These are phyloP conservation scores for Aspergillus transmontanensis DNA, from an alignment of 2,329 filamentous ascomycete species.

Conservation along the genomic window DNA sequence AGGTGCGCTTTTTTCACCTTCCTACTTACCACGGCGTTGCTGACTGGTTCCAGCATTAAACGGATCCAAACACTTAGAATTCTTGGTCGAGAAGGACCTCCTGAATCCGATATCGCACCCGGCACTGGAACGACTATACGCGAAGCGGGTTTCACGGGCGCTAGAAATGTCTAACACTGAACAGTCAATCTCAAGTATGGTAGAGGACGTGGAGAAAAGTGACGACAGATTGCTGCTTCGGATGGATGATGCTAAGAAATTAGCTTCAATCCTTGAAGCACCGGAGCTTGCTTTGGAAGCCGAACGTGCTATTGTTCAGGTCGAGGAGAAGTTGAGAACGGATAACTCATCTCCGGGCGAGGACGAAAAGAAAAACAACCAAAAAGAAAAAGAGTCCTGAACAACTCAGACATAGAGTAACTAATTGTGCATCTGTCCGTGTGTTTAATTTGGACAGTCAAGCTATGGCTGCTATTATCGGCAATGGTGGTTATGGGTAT, in stretches of 20 bases:
- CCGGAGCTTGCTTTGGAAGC: constrained; percentile 73
- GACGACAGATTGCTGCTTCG: constrained; percentile 51
- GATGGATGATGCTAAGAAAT: constrained; percentile 55
- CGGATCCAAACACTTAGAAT: constrained; percentile 83
- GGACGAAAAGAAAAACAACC: constrained; percentile 8
- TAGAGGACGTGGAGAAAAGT: constrained; percentile 39
- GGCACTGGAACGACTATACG: constrained; percentile 75
- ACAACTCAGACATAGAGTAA: not conserved
- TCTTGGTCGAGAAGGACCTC: constrained; percentile 73
- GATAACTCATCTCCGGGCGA: constrained; percentile 24
- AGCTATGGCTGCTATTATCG: not conserved
- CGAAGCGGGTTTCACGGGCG: constrained; percentile 41
- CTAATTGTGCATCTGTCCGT: not conserved
- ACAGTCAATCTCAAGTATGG: constrained; percentile 33
- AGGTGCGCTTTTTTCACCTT: constrained; percentile 42
- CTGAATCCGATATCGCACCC: constrained; percentile 67
- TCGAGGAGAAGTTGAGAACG: constrained; percentile 48
- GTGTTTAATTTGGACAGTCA: not conserved
- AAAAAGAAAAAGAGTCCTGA: constrained; percentile 29
- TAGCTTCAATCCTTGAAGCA: constrained; percentile 65
- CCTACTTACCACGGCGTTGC: constrained; percentile 18
- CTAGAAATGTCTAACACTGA: constrained; percentile 30
- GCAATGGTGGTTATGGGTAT: not conserved
- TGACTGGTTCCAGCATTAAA: constrained; percentile 60
- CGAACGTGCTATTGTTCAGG: constrained; percentile 75